A percentile compares a stretch with the other conserved stretches of the same genome.
phyloP scores from a whole-genome alignment of 2,329 filamentous ascomycete species.

The Cytospora piceicola region DNA sequence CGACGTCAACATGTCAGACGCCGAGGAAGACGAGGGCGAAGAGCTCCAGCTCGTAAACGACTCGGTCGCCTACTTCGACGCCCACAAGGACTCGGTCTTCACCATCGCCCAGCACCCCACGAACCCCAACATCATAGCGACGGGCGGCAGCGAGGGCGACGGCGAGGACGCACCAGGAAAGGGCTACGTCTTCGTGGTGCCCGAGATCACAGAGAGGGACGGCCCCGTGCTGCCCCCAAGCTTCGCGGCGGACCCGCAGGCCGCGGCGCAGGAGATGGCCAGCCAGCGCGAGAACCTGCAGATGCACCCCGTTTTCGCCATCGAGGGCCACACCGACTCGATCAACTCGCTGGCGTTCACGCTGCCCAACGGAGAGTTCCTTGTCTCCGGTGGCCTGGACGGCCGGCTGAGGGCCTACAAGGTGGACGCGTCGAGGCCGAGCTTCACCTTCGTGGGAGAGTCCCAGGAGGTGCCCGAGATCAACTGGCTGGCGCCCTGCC shows the following conservation, averaged over 20 bases:
- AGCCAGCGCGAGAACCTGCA: conserved; percentile 50
- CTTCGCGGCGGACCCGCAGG: conserved; percentile 70
- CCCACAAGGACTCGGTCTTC: conserved; percentile 89
- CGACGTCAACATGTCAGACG: conserved; percentile 38
- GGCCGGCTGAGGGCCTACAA: conserved; percentile 77
- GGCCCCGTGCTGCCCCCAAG: conserved; percentile 76
- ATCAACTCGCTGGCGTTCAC: conserved; percentile 88
- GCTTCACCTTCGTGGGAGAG: conserved; percentile 70
- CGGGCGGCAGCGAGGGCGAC: conserved; percentile 73
- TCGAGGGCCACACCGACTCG: conserved; percentile 91
- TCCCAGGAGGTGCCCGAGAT: conserved; percentile 92
- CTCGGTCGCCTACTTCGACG: conserved; percentile 89
- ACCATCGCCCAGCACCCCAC: conserved; percentile 91
- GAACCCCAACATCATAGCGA: conserved; percentile 77
- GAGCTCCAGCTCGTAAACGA: conserved; percentile 89
- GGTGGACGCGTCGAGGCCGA: conserved; percentile 49
- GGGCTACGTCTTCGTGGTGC: conserved; percentile 66
- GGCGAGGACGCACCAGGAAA: conserved; percentile 69
- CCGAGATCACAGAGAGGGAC: conserved; percentile 46
- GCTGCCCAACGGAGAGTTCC: conserved; percentile 77
- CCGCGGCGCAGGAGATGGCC: conserved; percentile 32
- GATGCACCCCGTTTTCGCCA: conserved; percentile 68
- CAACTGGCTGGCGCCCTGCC: conserved; percentile 84
- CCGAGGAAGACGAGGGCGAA: conserved; percentile 52
- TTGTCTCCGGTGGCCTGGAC: conserved; percentile 87